A percentile compares a stretch with the other conserved stretches of the same genome.
phyloP scores from a whole-genome alignment of 164 flowering plant species.

The Tetracentron sinense region DNA sequence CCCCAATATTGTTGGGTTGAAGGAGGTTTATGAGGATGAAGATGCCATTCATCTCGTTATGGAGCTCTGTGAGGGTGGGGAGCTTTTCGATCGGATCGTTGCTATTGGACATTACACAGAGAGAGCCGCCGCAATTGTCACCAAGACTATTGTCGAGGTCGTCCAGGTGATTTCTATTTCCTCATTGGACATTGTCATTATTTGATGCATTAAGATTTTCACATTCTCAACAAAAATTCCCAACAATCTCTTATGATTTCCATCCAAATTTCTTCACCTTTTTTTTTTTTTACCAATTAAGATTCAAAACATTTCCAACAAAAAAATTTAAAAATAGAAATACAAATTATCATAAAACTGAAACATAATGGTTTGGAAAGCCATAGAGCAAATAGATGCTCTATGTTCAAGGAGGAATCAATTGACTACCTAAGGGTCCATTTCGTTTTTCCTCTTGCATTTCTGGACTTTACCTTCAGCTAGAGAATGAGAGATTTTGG shows the following conservation, averaged over 20 bases:
- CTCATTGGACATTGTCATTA: background rate
- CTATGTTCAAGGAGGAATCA: too few relatives aligned
- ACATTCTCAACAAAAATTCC: too few relatives aligned
- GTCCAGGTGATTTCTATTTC: slow-evolving; percentile 41
- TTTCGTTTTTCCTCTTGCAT: too few relatives aligned
- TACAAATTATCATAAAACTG: too few relatives aligned
- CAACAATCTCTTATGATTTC: background rate
- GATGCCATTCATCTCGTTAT: slow-evolving; percentile 63
- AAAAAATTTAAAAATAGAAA: too few relatives aligned
- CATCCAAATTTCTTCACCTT: background rate
- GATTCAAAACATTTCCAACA: too few relatives aligned
- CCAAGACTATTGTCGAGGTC: slow-evolving; percentile 56
- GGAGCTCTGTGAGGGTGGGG: slow-evolving; percentile 86
- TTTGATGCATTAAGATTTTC: too few relatives aligned
- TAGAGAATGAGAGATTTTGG: too few relatives aligned
- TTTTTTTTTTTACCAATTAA: background rate
- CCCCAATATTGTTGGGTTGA: slow-evolving; percentile 53
- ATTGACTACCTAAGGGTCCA: too few relatives aligned
- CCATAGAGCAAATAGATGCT: too few relatives aligned
- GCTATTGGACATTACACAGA: slow-evolving; percentile 74
- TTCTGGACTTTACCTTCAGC: too few relatives aligned
- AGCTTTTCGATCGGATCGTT: slow-evolving; percentile 78
- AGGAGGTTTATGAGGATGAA: slow-evolving; percentile 65
- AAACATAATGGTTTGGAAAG: too few relatives aligned
- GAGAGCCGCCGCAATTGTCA: slow-evolving; percentile 57